Evolutionary conservation across 768 basidiomycete genomes (phyloP).

Genomic region (Rhodosporidiobolus odoratus): DNA sequence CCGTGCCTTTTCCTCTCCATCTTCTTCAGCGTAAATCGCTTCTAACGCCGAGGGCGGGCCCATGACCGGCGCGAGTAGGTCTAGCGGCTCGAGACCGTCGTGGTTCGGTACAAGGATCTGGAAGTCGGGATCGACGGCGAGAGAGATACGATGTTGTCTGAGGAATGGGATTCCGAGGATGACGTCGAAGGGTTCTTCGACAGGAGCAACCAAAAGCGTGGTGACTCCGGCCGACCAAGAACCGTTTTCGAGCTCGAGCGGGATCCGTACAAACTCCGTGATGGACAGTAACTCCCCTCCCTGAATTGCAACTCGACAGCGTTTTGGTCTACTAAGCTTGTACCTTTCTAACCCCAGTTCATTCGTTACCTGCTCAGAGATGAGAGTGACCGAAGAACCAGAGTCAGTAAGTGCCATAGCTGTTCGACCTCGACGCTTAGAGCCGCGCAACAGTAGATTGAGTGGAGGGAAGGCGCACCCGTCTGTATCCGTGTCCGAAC

Average conservation of each 20-base stretch:
- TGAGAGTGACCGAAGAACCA: slow-evolving; percentile 4
- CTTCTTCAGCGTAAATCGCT: too few species aligned
- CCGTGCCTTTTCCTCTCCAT: too few species aligned
- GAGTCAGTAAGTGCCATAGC: slow-evolving; percentile 5
- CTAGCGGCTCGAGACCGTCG: background rate
- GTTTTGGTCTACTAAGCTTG: background rate
- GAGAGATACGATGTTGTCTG: background rate
- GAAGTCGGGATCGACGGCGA: background rate
- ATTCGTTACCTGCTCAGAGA: background rate
- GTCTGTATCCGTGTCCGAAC: slow-evolving; percentile 8
- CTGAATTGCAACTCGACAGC: slow-evolving; percentile 1
- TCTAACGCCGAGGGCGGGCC: background rate
- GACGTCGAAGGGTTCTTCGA: slow-evolving; percentile 12
- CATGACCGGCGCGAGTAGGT: background rate
- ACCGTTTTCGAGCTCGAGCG: background rate
- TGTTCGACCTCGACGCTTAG: background rate
- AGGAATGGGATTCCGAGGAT: slow-evolving; percentile 15
- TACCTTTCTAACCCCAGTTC: background rate
- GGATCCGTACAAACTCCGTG: slow-evolving; percentile 1
- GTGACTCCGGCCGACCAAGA: background rate
- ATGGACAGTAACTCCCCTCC: background rate
- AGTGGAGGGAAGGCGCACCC: slow-evolving; percentile 18
- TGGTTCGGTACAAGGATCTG: background rate
- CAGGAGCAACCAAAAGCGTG: background rate
- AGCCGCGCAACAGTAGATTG: background rate